These are phyloP conservation scores for Aspergillus piperis DNA, from an alignment of 2,329 filamentous ascomycete genomes.

Conservation along the genomic window DNA sequence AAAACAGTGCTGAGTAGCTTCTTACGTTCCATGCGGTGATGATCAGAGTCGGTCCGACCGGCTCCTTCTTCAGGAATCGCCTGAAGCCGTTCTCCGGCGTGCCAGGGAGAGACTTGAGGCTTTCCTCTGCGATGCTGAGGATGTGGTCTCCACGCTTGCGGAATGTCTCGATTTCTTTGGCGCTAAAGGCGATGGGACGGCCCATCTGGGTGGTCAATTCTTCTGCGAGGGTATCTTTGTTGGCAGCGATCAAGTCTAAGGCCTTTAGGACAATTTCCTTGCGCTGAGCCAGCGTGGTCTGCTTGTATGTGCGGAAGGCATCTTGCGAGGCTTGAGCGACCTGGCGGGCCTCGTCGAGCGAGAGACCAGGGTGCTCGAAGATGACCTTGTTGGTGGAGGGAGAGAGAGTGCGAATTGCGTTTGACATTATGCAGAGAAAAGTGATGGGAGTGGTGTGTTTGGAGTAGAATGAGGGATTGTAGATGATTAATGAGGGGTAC, in stretches of 20 bases:
- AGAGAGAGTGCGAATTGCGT: constrained; percentile 67
- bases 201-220: constrained; percentile 92
- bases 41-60: constrained; percentile 80
- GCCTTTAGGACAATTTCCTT: constrained; percentile 81
- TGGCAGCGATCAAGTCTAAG: constrained; percentile 66
- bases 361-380: constrained; percentile 71
- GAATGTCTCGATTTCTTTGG: constrained; percentile 78
- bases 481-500: neutral
- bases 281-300: constrained; percentile 69
- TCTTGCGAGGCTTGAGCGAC: constrained; percentile 29
- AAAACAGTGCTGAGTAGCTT: constrained; percentile 21
- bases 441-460: neutral
- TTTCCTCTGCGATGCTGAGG: constrained; percentile 76
- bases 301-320: constrained; percentile 58
- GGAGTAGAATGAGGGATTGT: neutral
- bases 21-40: constrained; percentile 93
- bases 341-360: constrained; percentile 25
- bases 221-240: constrained; percentile 73
- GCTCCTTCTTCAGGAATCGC: constrained; percentile 81
- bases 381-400: constrained; percentile 83
- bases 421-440: constrained; percentile 22
- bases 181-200: constrained; percentile 79
- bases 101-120: constrained; percentile 74
- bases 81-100: constrained; percentile 83
- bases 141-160: constrained; percentile 80